These are phyloP conservation scores for Leishmania braziliensis DNA, from an alignment of 208 protist species.

Conservation along the genomic window DNA sequence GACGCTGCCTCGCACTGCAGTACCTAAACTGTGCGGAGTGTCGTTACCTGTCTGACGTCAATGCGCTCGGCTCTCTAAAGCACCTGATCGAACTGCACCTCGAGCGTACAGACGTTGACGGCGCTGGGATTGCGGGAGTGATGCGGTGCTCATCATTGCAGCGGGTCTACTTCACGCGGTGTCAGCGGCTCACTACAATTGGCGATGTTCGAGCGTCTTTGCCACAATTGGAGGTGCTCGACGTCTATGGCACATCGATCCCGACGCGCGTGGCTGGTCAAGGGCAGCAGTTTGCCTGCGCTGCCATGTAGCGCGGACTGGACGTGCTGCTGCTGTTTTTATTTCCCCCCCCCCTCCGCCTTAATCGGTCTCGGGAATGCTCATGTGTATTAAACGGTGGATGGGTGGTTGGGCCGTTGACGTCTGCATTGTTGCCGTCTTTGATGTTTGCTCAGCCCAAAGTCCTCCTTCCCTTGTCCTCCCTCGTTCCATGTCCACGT, in stretches of 20 bases:
- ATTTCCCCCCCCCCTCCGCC: neutral
- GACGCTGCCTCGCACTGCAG: slow-evolving; percentile 44
- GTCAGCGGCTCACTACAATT: slow-evolving; percentile 51
- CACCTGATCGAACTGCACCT: slow-evolving; percentile 60
- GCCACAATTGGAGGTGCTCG: slow-evolving; percentile 64
- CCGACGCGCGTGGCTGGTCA: slow-evolving; percentile 54
- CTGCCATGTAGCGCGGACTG: slow-evolving; percentile 38
- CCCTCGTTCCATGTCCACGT: neutral
- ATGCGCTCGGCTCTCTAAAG: slow-evolving; percentile 46
- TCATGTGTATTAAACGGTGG: neutral
- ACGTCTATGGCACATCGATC: slow-evolving; percentile 83
- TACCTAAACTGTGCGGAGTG: slow-evolving; percentile 68
- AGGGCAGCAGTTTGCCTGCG: slow-evolving; percentile 58
- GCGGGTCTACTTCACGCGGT: slow-evolving; percentile 68
- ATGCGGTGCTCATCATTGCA: slow-evolving; percentile 53
- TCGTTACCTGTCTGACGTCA: slow-evolving; percentile 64
- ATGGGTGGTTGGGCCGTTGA: neutral
- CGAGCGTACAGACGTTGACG: slow-evolving; percentile 49
- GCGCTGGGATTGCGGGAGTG: slow-evolving; percentile 52
- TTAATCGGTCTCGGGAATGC: neutral
- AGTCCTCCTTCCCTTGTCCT: neutral
- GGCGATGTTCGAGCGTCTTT: slow-evolving; percentile 39
- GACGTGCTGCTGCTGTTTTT: neutral
- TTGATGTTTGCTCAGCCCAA: neutral
- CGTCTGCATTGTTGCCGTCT: neutral